Evolutionary conservation across 257 asterid genomes (phyloP).

Genomic region (Rauvolfia tetraphylla): DNA sequence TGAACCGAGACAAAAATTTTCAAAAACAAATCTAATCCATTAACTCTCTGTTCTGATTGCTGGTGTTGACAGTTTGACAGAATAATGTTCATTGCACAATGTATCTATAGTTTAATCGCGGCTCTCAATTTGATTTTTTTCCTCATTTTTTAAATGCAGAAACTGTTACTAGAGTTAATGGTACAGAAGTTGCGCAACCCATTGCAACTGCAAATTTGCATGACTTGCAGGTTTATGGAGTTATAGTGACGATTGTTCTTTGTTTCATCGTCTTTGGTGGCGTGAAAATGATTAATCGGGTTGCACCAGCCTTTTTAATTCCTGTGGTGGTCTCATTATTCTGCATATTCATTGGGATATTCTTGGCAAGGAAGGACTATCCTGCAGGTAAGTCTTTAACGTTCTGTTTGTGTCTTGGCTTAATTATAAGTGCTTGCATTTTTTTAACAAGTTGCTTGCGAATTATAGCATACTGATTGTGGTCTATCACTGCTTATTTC

Average conservation of each 20-base stretch:
- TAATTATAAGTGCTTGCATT: not conserved
- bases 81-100: not conserved
- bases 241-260: conserved; percentile 82
- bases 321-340: conserved; percentile 81
- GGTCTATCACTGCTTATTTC: not conserved
- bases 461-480: not conserved
- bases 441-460: not conserved
- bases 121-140: not conserved
- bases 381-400: conserved; percentile 59
- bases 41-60: not conserved
- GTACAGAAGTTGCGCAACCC: conserved; percentile 60
- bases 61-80: not conserved
- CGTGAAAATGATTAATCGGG: conserved; percentile 93
- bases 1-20: no score
- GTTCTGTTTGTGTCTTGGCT: conserved; percentile 13
- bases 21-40: no score
- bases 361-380: conserved; percentile 61
- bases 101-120: not conserved
- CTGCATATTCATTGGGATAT: conserved; percentile 84
- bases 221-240: conserved; percentile 93
- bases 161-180: conserved; percentile 77
- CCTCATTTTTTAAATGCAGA: conserved; percentile 37
- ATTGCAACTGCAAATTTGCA: conserved; percentile 74
- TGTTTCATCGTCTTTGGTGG: conserved; percentile 99
- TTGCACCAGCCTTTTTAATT: conserved; percentile 94